These are phyloP conservation scores for Kurtzmaniella natalensis DNA, from an alignment of 1,139 yeast species.

Conservation along the genomic window DNA sequence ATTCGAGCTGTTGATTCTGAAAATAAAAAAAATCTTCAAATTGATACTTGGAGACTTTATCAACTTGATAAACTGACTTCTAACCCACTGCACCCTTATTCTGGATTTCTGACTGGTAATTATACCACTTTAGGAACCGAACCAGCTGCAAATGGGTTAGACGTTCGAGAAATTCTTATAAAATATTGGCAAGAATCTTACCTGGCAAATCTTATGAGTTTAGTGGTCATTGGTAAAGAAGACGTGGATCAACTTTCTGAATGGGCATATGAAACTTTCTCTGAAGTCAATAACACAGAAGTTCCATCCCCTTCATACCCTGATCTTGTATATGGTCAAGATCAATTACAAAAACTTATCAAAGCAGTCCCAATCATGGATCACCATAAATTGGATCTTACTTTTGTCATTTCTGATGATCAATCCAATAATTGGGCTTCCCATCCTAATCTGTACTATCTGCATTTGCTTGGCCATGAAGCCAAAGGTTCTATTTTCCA, in stretches of 20 bases:
- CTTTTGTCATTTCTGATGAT: slow-evolving; percentile 75
- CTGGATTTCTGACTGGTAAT: slow-evolving; percentile 76
- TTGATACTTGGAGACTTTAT: slow-evolving; percentile 81
- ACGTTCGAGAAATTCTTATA: slow-evolving; percentile 63
- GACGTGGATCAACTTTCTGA: slow-evolving; percentile 62
- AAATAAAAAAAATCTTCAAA: slow-evolving; percentile 88
- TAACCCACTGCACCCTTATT: slow-evolving; percentile 68
- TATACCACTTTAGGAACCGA: slow-evolving; percentile 53
- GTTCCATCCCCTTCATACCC: slow-evolving; percentile 47
- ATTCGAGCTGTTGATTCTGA: slow-evolving; percentile 94
- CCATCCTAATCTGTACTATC: slow-evolving; percentile 64
- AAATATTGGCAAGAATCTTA: slow-evolving; percentile 60
- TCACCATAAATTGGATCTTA: slow-evolving; percentile 57
- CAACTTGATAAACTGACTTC: slow-evolving; percentile 77
- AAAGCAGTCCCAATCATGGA: slow-evolving; percentile 83
- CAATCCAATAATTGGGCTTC: slow-evolving; percentile 57
- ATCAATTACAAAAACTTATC: slow-evolving; percentile 52
- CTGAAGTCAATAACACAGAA: slow-evolving; percentile 54
- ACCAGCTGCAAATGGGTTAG: slow-evolving; percentile 45
- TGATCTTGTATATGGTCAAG: slow-evolving; percentile 26
- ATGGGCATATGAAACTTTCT: slow-evolving; percentile 70
- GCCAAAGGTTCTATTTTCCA: slow-evolving; percentile 75
- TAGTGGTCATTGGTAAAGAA: slow-evolving; percentile 82
- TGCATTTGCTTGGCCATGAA: slow-evolving; percentile 90
- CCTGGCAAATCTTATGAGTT: slow-evolving; percentile 79